These are phyloP conservation scores for Pestalotiopsis fici DNA, from an alignment of 2,329 filamentous ascomycete genomes.

Conservation along the genomic window DNA sequence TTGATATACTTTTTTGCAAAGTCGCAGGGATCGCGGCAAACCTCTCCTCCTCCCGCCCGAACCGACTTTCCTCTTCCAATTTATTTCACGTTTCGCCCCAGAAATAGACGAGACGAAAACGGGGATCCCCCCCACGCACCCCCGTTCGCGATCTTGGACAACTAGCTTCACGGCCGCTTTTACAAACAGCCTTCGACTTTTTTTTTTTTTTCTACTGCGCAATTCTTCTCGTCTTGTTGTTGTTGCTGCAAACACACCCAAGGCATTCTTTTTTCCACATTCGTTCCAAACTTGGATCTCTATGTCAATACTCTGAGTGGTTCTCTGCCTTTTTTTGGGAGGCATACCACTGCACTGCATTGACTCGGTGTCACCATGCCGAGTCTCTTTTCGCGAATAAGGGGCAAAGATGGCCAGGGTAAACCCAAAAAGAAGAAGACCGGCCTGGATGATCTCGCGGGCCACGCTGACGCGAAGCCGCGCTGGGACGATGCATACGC, in stretches of 20 bases:
- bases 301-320: neutral
- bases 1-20: neutral
- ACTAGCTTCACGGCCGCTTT: neutral
- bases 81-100: neutral
- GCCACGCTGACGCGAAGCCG: conserved; percentile 65
- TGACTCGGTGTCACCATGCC: conserved; percentile 44
- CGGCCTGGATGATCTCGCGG: conserved; percentile 48
- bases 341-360: neutral
- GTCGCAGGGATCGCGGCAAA: neutral
- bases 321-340: neutral
- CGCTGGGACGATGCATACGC: conserved; percentile 88
- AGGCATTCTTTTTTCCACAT: neutral
- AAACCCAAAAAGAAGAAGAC: conserved; percentile 67
- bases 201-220: no score
- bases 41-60: neutral
- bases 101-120: neutral
- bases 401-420: conserved; percentile 69
- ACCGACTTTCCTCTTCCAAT: neutral
- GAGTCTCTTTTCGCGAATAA: conserved; percentile 65
- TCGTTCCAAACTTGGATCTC: neutral
- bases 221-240: neutral
- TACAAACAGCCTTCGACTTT: neutral
- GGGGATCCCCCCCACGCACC: neutral
- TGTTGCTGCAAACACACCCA: neutral
- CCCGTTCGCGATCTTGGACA: neutral